A percentile compares a stretch with the other conserved stretches of the same genome.
Evolutionary conservation across 192 early-diverging fungal genomes (phyloP).

Genomic region (Dimargaris verticillata): DNA sequence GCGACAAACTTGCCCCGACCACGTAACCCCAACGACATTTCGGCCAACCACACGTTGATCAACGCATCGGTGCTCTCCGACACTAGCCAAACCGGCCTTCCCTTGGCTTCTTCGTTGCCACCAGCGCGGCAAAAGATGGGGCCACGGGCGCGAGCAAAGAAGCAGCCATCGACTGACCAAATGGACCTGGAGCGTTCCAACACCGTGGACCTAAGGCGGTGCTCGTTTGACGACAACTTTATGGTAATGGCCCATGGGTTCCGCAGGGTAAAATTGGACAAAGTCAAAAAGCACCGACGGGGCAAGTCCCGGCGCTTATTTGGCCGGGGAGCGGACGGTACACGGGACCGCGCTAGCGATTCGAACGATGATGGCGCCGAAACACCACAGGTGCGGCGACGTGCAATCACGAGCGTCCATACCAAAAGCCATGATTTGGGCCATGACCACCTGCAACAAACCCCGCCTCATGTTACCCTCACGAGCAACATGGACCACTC

Average conservation of each 20-base stretch:
- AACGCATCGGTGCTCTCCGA: too few species aligned
- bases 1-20: neutral
- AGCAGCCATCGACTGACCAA: too few species aligned
- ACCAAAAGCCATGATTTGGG: neutral
- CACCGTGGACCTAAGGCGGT: neutral
- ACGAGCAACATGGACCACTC: neutral
- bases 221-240: constrained; percentile 1
- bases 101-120: neutral
- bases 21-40: neutral
- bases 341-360: neutral
- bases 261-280: too few species aligned
- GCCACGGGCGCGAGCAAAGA: too few species aligned
- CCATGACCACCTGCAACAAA: neutral
- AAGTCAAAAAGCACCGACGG: too few species aligned
- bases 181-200: too few species aligned
- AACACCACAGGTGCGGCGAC: neutral
- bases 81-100: neutral
- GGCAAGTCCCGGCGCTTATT: too few species aligned
- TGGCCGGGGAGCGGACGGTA: too few species aligned
- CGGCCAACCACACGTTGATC: too few species aligned
- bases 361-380: neutral
- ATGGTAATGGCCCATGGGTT: constrained; percentile 2
- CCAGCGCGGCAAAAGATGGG: too few species aligned
- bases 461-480: neutral
- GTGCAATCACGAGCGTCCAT: neutral